phyloP scores from a whole-genome alignment of 305 asterid genomes.

The Plantago lanceolata region DNA sequence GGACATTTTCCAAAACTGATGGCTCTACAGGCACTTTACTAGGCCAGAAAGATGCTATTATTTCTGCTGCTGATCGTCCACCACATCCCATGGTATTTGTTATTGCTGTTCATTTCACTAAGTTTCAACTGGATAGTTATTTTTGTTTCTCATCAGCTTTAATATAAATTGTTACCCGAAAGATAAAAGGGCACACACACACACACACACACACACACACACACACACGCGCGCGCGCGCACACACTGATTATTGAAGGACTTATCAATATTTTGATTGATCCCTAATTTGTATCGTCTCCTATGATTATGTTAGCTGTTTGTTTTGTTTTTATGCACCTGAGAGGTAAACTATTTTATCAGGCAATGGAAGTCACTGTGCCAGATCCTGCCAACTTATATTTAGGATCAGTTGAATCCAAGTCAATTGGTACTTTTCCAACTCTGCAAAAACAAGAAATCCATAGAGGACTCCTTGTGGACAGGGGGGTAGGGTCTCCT shows the following conservation, averaged over 20 bases:
- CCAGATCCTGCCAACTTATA: constrained; percentile 51
- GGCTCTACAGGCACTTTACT: constrained; percentile 47
- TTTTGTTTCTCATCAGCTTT: constrained; percentile 10
- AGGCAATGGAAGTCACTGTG: constrained; percentile 63
- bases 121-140: not conserved
- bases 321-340: constrained; percentile 24
- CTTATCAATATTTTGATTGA: no score
- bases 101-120: no score
- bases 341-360: constrained; percentile 27
- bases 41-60: constrained; percentile 47
- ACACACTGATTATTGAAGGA: no score
- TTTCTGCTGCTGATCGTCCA: constrained; percentile 57
- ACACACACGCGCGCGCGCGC: no score
- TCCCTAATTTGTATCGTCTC: constrained; percentile 17
- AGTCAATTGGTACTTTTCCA: constrained; percentile 61
- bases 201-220: no score
- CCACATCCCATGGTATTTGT: constrained; percentile 38
- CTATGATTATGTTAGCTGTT: constrained; percentile 19
- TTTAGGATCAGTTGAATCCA: constrained; percentile 58
- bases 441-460: constrained; percentile 77
- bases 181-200: no score
- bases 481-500: constrained; percentile 98
- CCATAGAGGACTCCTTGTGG: constrained; percentile 84
- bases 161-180: constrained; percentile 17
- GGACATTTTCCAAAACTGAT: constrained; percentile 59